These are phyloP conservation scores for Solanum verrucosum DNA, from an alignment of 257 asterid genomes.

Conservation along the genomic window DNA sequence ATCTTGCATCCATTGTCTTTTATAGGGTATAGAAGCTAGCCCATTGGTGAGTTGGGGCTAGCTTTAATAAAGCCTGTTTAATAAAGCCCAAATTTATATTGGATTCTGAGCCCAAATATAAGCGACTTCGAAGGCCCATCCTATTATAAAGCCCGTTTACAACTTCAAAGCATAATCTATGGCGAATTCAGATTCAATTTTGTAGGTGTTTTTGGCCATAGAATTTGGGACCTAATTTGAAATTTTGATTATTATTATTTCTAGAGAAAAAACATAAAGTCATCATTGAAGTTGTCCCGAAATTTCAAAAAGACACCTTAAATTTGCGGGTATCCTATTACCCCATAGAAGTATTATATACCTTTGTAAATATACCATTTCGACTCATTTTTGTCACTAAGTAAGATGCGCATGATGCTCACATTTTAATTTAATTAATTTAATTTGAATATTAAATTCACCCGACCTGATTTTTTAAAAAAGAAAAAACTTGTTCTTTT, in stretches of 20 bases:
- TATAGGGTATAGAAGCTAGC: neutral
- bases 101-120: neutral
- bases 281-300: no score
- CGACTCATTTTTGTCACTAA: no score
- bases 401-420: no score
- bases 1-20: neutral
- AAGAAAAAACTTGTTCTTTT: no score
- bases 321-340: no score
- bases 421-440: no score
- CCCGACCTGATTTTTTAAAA: no score
- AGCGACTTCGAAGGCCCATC: neutral
- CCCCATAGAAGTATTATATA: no score
- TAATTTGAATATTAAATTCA: no score
- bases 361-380: no score
- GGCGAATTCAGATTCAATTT: neutral
- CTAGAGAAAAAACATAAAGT: no score
- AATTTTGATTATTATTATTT: neutral
- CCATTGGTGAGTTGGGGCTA: neutral
- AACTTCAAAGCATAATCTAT: neutral
- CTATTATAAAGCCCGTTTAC: neutral
- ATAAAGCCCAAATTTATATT: neutral
- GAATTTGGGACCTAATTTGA: neutral
- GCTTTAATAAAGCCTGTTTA: neutral
- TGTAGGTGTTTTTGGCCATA: neutral
- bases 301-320: no score